Evolutionary conservation across 768 basidiomycete species (phyloP), one percentile per base, ranked within the genome.

Genomic region (Boletus tylopilopsis): DNA sequence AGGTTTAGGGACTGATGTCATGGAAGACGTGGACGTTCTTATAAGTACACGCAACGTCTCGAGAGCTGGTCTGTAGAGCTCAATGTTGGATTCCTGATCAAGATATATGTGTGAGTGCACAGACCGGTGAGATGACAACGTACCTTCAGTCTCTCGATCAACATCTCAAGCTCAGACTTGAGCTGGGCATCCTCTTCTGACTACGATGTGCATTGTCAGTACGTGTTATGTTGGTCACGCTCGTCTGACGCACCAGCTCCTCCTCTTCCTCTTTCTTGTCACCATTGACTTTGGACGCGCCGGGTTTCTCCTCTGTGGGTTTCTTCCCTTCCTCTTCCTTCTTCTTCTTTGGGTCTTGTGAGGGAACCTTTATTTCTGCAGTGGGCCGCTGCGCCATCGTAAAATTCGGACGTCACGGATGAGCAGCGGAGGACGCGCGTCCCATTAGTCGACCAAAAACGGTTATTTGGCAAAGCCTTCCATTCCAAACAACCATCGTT

Each of bases 1-100:
- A 24, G 96, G 96, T 74, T 99, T 98, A 1, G 96, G 96, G 10
- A 99, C 95, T 21, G 93, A 94, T 11, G 96, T 99, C 95, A 99
- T 98, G 6, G 94, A 96, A 15, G 91, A 94, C 4, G 96, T 99
- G 11, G 94, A 94, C 6, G 95, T 97, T 63, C 92, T 79, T 62
- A 98, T 98, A 36, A 98, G 76, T 7, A 89, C 93, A 41, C 95
- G 82, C 10, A 99, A 78, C 4, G 92, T 92, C 73, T 99, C 95
- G 13, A 99, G 77, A 23, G 95, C 93, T 21, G 94, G 87, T 16
- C 84, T 77, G 67, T 97, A 92, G 27, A 98, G 77, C 27, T 80
- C 76, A 1, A 83, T 86, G 63, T 96, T 84, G 50, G 88, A 64
- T 84, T 99, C 95, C 95, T 98, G 24, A 53, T 56, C 46, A 53